Conservation (phyloP, 345 rosid genomes). For the Abelmoschus esculentus region DNA sequence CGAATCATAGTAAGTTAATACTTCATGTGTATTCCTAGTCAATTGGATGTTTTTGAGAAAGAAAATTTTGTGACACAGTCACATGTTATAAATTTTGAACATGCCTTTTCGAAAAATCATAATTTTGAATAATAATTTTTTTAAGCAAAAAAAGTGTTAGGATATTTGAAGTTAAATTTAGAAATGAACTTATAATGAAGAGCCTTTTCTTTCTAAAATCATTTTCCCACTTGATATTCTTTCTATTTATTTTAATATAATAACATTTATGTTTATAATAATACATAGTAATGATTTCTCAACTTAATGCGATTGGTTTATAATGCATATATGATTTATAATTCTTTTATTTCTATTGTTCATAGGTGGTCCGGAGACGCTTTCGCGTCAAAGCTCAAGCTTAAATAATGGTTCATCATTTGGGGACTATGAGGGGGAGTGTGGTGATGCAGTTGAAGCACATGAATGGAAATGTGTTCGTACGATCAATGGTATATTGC, state of each 20-base stretch:
- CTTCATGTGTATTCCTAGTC: not conserved
- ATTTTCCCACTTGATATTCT: not conserved
- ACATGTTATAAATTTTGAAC: not conserved
- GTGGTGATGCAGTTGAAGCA: constrained; percentile 83
- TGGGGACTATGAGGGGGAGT: constrained; percentile 54
- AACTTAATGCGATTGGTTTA: not conserved
- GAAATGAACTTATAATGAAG: not conserved
- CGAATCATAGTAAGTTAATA: not conserved
- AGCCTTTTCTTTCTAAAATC: not conserved
- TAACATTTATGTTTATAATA: not conserved
- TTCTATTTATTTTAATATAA: not conserved
- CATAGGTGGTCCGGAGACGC: constrained; percentile 88
- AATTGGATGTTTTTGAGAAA: not conserved
- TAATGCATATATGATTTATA: not conserved
- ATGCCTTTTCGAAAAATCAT: not conserved
- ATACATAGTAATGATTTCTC: not conserved
- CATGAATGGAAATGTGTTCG: constrained; percentile 90
- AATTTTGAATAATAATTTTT: not conserved
- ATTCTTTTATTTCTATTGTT: constrained; percentile 13
- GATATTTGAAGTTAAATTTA: not conserved
- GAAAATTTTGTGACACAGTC: not conserved
- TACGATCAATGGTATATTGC: constrained; percentile 58
- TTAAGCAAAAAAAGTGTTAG: not conserved
- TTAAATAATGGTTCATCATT: constrained; percentile 33
- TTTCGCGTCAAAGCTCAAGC: constrained; percentile 63